Evolutionary conservation across 805 yeast genomes (phyloP), one percentile per base, ranked within the genome.

Genomic region (Kodamaea leandrae): DNA sequence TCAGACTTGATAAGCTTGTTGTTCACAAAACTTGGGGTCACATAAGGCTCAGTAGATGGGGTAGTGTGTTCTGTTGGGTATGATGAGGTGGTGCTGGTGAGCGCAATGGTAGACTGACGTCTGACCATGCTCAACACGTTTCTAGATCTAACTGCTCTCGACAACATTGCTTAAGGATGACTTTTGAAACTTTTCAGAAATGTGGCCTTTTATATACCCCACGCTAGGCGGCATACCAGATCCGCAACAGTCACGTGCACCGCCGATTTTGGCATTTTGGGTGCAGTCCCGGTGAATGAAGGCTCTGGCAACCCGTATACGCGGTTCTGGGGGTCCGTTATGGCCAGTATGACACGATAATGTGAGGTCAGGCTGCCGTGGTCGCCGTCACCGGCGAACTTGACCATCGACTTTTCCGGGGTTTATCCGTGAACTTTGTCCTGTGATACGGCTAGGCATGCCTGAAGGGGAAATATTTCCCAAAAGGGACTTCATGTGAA

Each of bases 1-100:
- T 68, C 71, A 18, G 79, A 71, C 47, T 71, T 66, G 45, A 74
- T 62, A 42, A 76, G 66, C 60, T 76, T 45, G 56, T 79, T 79
- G 54, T 79, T 63, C 65, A 66, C 51, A 54, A 77, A 76, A 30
- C 69, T 57, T 12, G 80, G 80, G 3, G 81, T 77, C 39, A 70
- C 36, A 48, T 76, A 76, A 2, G 77, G 76, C 52, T 66, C 68
- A 24, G 63, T 61, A 15, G 57, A 58, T 20, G 54, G 48, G 8
- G 47, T 41, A 6, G 61, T 46, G 53, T 74, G 79, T 12, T 57
- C 54, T 39, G 60, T 66, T 53, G 79, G 78, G 65, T 52, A 75
- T 6, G 46, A 37, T 14, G 54, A 51, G 14, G 60, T 43, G 18
- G 71, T 62, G 13, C 74, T 62, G 21, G 61, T 60, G 25, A 68